phyloP scores from a whole-genome alignment of 345 rosid species.

The Corymbia maculata region DNA sequence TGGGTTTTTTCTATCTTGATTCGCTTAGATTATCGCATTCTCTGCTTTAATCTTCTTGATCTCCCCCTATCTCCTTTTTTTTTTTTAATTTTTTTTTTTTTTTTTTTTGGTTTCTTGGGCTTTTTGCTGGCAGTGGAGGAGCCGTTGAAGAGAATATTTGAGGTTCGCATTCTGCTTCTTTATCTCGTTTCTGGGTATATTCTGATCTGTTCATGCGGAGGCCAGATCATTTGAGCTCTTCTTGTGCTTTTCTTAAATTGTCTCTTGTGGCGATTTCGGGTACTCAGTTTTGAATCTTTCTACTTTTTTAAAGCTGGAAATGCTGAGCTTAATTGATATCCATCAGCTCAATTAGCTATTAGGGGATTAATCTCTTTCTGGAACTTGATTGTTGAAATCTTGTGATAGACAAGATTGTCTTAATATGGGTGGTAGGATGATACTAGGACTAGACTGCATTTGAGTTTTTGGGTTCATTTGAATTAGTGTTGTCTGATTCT shows the following conservation, averaged over 20 bases:
- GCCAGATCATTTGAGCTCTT: neutral
- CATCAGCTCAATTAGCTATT: neutral
- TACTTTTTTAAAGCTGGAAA: neutral
- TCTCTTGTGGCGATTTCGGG: neutral
- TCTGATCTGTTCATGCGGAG: conserved; percentile 4
- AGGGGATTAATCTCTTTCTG: neutral
- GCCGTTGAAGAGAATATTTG: conserved; percentile 37
- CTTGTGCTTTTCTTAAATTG: neutral
- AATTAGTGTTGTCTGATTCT: neutral
- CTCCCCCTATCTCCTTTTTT: neutral
- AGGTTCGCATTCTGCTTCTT: conserved; percentile 28
- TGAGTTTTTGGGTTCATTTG: neutral
- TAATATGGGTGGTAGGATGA: neutral
- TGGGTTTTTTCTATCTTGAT: neutral
- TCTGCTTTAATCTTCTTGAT: neutral
- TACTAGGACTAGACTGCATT: neutral
- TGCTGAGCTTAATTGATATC: neutral
- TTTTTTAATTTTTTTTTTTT: neutral
- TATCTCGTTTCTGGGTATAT: neutral
- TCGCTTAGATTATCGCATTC: neutral
- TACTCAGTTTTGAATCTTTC: neutral
- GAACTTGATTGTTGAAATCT: neutral
- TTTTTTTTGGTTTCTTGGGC: neutral
- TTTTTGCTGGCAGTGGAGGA: conserved; percentile 42
- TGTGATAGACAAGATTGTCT: neutral